These are phyloP conservation scores for Euclidium syriacum DNA, from an alignment of 345 rosid species.

Conservation along the genomic window DNA sequence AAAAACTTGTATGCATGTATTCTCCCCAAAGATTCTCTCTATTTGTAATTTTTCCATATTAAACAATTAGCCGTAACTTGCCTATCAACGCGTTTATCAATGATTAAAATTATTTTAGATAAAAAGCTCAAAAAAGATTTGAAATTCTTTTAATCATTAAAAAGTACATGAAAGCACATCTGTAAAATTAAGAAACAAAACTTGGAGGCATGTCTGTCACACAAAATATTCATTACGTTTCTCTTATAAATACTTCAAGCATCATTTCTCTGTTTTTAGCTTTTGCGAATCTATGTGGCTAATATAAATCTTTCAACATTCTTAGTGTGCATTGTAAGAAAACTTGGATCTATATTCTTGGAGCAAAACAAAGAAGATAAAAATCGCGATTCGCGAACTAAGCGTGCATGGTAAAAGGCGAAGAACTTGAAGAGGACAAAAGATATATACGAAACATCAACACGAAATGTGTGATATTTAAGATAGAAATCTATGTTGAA, in stretches of 20 bases:
- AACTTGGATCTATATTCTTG: too few relatives aligned
- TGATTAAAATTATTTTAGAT: too few relatives aligned
- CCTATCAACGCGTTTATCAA: slow-evolving; percentile 22
- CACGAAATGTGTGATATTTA: not conserved
- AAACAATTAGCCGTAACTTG: slow-evolving; percentile 13
- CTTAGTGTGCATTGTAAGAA: too few relatives aligned
- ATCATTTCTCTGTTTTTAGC: not conserved
- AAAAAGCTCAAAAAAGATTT: too few relatives aligned
- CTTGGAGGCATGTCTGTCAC: slow-evolving; percentile 27
- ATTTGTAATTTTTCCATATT: not conserved
- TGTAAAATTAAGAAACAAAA: not conserved
- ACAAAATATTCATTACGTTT: not conserved
- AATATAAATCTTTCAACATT: too few relatives aligned
- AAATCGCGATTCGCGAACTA: too few relatives aligned
- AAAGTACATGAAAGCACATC: slow-evolving; percentile 10
- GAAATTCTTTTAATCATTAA: not conserved
- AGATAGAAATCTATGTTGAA: not conserved
- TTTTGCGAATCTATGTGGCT: too few relatives aligned
- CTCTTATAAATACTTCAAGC: slow-evolving; percentile 11
- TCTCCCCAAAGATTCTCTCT: slow-evolving; percentile 31
- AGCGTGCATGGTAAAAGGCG: too few relatives aligned
- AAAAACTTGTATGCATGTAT: slow-evolving; percentile 30
- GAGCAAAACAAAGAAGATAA: too few relatives aligned
- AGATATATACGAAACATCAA: not conserved
- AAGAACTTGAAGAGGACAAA: not conserved